Conservation (phyloP, 305 asterid species). For the Rubia occidens region DNA sequence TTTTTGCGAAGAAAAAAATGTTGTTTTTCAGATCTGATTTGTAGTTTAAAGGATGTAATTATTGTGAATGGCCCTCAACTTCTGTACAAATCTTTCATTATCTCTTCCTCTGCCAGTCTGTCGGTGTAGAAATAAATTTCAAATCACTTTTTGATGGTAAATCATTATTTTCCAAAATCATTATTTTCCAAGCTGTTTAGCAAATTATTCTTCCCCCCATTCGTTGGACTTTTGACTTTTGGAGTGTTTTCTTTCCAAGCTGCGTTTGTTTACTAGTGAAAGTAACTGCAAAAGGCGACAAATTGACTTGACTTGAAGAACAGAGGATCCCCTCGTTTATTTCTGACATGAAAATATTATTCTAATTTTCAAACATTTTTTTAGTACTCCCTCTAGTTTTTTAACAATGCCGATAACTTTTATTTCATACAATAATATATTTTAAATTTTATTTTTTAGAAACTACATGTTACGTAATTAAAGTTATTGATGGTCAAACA, state of each 20-base stretch:
- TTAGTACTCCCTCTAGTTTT: no score
- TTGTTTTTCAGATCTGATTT: conserved; percentile 28
- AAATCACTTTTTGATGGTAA: no score
- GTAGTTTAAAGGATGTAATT: conserved; percentile 7
- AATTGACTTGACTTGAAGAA: conserved; percentile 22
- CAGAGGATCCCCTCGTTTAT: neutral
- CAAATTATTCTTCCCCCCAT: neutral
- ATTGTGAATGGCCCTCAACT: conserved; percentile 15
- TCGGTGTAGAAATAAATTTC: no score
- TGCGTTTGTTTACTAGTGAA: conserved; percentile 14
- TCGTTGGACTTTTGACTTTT: neutral
- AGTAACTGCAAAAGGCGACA: conserved; percentile 22
- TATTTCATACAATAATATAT: no score
- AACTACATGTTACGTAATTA: no score
- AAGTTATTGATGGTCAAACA: no score
- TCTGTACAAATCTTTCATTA: conserved; percentile 6
- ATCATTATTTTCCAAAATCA: no score
- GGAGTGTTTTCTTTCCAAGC: neutral
- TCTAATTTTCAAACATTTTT: conserved; percentile 5
- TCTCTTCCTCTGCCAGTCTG: conserved; percentile 5
- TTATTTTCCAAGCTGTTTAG: neutral
- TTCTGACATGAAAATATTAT: conserved; percentile 3
- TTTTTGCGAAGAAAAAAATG: neutral
- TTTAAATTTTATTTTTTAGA: no score
- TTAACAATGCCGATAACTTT: no score